phyloP scores from a whole-genome alignment of 2,329 filamentous ascomycete genomes.

The Colletotrichum tropicale region DNA sequence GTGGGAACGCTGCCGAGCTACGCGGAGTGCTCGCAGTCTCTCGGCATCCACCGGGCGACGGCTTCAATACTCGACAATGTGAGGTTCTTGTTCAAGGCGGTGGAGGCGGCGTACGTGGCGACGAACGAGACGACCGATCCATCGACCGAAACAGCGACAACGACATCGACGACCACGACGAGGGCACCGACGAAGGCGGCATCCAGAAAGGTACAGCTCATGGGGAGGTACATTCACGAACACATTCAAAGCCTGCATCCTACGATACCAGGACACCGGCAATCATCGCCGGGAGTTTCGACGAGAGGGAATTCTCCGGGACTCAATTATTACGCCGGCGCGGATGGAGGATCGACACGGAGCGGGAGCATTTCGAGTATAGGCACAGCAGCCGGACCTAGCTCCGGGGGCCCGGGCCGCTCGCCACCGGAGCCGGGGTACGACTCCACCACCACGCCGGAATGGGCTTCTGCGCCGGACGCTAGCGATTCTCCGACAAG shows the following conservation, averaged over 20 bases:
- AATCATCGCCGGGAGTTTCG: not conserved
- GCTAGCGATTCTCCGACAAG: not conserved
- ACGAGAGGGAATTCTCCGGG: not conserved
- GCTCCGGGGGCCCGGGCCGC: not conserved
- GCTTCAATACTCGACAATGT: slow-evolving; percentile 57
- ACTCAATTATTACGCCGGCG: not conserved
- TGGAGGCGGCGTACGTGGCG: slow-evolving; percentile 25
- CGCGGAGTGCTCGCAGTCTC: slow-evolving; percentile 39
- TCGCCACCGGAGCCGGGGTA: not conserved
- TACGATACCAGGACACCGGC: not conserved
- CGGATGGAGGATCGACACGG: not conserved
- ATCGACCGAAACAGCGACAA: not conserved
- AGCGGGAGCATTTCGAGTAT: not conserved
- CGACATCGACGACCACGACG: not conserved
- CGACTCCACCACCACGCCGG: slow-evolving; percentile 15
- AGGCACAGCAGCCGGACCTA: not conserved
- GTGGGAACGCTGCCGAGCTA: slow-evolving; percentile 47
- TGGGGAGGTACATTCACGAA: slow-evolving; percentile 2
- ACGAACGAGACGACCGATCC: not conserved
- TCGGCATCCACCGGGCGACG: slow-evolving; percentile 50
- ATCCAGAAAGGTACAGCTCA: not conserved
- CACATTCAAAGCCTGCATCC: not conserved
- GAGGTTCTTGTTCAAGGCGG: slow-evolving; percentile 48
- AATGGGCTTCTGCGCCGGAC: not conserved
- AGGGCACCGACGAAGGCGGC: not conserved